Evolutionary conservation across 176 grass and related monocot genomes (phyloP), one percentile per base, ranked within the genome.

Genomic region (Ensete glaucum): DNA sequence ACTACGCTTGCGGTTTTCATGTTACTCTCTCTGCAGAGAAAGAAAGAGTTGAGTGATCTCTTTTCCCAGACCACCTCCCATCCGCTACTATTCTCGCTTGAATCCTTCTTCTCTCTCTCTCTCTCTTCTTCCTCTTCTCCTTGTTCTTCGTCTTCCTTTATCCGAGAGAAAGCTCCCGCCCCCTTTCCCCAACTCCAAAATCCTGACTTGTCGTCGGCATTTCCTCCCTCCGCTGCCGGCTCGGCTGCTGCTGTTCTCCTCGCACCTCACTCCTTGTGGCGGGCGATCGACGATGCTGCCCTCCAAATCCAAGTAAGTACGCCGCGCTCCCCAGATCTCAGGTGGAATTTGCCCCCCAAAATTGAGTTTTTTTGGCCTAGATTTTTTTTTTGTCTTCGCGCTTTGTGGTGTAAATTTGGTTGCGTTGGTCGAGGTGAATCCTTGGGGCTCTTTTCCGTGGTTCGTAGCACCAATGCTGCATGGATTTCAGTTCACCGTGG

Each of bases 281-380:
- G 67, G 67, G 66, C 6, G 34, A 70, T 50, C 82, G 68, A 76
- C 85, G 77, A 92, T 85, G 89, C 80, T 88, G 82, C 81, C 86
- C 64, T 92, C 80, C 65, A 88, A 71, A 88, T 79, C 89, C 23
- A 92, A 83, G 88, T 91, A 58, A 11, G 1, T 29, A 8, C 16
- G 58, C 9, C 27, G 26, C 13, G 15, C 22, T 13, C 0, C 1
- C 27, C 53, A 70, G 67, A 19, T 27, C 8, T 55, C 23, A 0
- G 59, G 0, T 11, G 23, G 63, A 75, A 72, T 72, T 81, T 74
- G 69, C 62, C 62, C 14, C 14, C 9, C 15, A 54, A n/a, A 43
- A 11, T 66, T n/a, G 3, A 6, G 8, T 62, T 68, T 54, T 54
- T 17, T 54, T 17, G 1, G 53, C 23, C 16, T 9, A 73, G 25